Evolutionary conservation across 106 monocot species (phyloP).

Genomic region (Posidonia australis): DNA sequence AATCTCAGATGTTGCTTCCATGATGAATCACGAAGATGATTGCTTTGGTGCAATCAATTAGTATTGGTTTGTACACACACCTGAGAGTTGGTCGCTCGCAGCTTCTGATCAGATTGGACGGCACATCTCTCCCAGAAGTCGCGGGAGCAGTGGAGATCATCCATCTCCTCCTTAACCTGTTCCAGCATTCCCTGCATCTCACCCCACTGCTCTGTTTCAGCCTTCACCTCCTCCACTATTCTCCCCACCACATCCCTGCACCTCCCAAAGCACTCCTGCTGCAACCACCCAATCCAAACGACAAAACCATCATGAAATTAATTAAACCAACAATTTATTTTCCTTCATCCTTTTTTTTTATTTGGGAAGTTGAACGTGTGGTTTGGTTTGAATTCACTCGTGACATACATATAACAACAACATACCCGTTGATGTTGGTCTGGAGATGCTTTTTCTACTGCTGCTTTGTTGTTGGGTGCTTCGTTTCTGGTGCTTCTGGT

Average conservation of each 20-base stretch:
- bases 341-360: neutral
- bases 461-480: neutral
- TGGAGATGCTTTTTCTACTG: conserved; percentile 1
- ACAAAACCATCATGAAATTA: no score
- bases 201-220: conserved; percentile 61
- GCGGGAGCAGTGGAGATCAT: conserved; percentile 47
- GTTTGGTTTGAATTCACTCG: neutral
- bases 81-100: conserved; percentile 32
- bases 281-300: neutral
- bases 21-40: neutral
- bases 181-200: conserved; percentile 77
- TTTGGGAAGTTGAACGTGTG: neutral
- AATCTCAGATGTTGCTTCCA: no score
- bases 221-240: conserved; percentile 53
- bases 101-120: conserved; percentile 32
- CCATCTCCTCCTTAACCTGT: conserved; percentile 66
- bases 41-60: neutral
- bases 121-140: conserved; percentile 72
- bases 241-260: conserved; percentile 55
- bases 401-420: neutral
- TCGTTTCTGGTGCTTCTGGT: neutral
- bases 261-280: conserved; percentile 24
- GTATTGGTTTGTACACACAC: conserved; percentile 14
- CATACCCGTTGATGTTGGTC: neutral
- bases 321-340: neutral